Base-by-base conservation (phyloP, 2,329 filamentous ascomycete genomes). In the Aspergillus thermomutatus region DNA sequence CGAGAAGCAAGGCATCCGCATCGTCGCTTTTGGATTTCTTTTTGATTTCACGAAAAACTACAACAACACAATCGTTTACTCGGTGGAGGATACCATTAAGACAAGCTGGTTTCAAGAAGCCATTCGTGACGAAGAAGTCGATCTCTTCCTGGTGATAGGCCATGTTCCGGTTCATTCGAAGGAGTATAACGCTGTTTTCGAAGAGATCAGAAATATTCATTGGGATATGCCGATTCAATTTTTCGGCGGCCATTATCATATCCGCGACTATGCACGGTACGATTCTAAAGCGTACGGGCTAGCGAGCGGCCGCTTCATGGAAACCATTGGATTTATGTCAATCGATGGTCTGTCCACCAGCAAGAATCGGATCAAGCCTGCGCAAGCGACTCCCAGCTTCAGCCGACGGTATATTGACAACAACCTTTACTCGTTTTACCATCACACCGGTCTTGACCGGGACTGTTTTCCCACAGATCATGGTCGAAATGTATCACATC, bases 271-370 rank as follows among this genome's bases (percentile, higher is more conserved):
- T 64, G 84, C 84, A 43, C 85, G 83, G 58, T 97, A 91, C 66
- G 93, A 97, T 72, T 82, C 83, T 41, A 87, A 86, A 53, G 86
- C 92, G 0, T 87, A 89, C 60, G 92, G 88, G 1, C 79, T 97
- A 4, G 92, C 92, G 43, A 94, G 90, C 64, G 93, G 93, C 3
- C 84, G 93, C 0, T 97, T 97, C 73, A 89, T 97, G 80, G 93
- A 97, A 77, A 97, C 93, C 0, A 87, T 97, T 50, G 93, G 93
- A 1, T 97, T 94, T 83, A 86, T 94, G 83, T 96, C 92, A 0
- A 86, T 97, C 48, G 82, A 88, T 55, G 91, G 91, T 1, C 69
- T 87, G 21, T 75, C 75, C 8, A 78, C 77, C 1, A 72, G 73
- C 25, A 71, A 70, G 5, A 74, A 69, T 70, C 59, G 64, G 31